phyloP scores from a whole-genome alignment of 331 rosid genomes.

The Phaseolus coccineus region DNA sequence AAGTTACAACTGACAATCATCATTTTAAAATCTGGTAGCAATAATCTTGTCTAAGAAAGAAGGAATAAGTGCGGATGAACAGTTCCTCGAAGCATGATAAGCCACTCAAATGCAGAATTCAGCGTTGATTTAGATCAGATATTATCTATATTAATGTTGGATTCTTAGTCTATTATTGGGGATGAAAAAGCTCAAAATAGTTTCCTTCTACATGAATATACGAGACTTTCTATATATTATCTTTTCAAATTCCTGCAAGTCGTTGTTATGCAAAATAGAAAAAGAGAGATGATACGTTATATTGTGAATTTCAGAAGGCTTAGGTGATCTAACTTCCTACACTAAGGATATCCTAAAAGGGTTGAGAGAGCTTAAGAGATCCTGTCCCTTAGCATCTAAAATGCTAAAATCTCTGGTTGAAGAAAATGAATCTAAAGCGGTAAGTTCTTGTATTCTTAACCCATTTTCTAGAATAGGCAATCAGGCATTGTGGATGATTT shows the following conservation, averaged over 20 bases:
- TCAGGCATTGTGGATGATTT: conserved; percentile 29
- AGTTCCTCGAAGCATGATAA: conserved; percentile 24
- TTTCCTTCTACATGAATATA: conserved; percentile 1
- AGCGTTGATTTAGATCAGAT: conserved; percentile 38
- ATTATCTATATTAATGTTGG: conserved; percentile 6
- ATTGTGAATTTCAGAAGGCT: conserved; percentile 73
- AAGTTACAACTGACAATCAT: neutral
- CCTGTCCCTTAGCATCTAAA: conserved; percentile 73
- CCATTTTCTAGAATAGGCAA: conserved; percentile 25
- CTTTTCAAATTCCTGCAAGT: neutral
- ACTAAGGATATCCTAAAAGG: conserved; percentile 69
- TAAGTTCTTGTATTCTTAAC: conserved; percentile 53
- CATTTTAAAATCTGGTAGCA: conserved; percentile 3
- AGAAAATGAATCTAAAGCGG: conserved; percentile 68
- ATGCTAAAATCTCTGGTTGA: conserved; percentile 68
- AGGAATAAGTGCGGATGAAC: conserved; percentile 17
- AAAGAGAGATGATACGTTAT: conserved; percentile 39
- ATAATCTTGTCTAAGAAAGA: neutral
- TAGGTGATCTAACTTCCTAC: conserved; percentile 60
- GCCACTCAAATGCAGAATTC: conserved; percentile 29
- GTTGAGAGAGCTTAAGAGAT: conserved; percentile 82
- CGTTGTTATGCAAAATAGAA: conserved; percentile 21
- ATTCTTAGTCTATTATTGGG: neutral
- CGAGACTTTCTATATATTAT: conserved; percentile 21
- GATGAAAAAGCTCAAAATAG: neutral